These are phyloP conservation scores for Populus ilicifolia DNA, from an alignment of 345 rosid species.

Conservation along the genomic window DNA sequence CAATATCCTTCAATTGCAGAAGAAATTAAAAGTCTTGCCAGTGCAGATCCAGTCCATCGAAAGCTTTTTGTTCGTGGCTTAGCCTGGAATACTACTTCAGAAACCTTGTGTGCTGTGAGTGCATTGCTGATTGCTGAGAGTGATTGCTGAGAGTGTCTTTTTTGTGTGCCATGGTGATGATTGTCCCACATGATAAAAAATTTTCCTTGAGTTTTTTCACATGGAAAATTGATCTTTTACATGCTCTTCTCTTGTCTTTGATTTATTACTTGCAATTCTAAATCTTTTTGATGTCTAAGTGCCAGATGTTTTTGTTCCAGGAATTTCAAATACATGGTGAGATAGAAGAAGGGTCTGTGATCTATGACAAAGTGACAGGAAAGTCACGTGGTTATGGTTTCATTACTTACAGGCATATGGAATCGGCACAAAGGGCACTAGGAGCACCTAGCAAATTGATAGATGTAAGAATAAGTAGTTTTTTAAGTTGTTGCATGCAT, in stretches of 20 bases:
- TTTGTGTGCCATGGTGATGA: conserved; percentile 28
- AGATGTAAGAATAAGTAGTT: conserved; percentile 41
- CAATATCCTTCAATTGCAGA: conserved; percentile 74
- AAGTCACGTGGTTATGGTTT: conserved; percentile 79
- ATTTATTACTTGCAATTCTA: neutral
- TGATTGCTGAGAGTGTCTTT: conserved; percentile 43
- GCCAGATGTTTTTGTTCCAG: conserved; percentile 27
- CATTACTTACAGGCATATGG: conserved; percentile 63
- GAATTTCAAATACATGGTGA: conserved; percentile 63
- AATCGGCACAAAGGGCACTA: conserved; percentile 56
- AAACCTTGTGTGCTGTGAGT: conserved; percentile 82
- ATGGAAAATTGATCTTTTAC: neutral
- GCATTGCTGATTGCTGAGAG: conserved; percentile 45
- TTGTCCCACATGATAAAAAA: conserved; percentile 17
- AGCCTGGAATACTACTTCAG: conserved; percentile 75
- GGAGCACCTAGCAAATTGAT: conserved; percentile 59
- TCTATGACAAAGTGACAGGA: conserved; percentile 62
- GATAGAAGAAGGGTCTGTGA: conserved; percentile 72
- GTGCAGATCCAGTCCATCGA: conserved; percentile 68
- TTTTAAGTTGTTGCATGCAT: conserved; percentile 9
- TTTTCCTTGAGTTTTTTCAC: neutral
- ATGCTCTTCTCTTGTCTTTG: neutral
- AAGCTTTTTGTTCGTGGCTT: conserved; percentile 87
- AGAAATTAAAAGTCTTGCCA: conserved; percentile 67
- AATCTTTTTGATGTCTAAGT: neutral